Evolutionary conservation across 1,284 basidiomycete species (phyloP).

Genomic region (Thelephora terrestris): DNA sequence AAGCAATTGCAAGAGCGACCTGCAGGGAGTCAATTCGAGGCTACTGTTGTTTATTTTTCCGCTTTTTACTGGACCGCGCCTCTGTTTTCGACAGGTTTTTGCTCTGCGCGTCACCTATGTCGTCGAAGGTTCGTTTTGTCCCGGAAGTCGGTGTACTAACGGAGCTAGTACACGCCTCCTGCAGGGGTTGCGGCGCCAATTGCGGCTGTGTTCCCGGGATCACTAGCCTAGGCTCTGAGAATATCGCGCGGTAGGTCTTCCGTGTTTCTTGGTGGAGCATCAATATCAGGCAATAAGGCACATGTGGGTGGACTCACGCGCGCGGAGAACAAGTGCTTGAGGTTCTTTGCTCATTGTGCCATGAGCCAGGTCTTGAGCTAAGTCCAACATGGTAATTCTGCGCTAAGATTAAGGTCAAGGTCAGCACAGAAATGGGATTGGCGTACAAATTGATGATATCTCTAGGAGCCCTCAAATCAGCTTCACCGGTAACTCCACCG

Average conservation of each 20-base stretch:
- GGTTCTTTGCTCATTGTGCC: conserved; percentile 49
- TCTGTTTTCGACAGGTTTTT: no score
- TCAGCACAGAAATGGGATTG: conserved; percentile 16
- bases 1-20: no score
- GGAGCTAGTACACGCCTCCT: background rate
- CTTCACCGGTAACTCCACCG: conserved; percentile 45
- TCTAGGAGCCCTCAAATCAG: conserved; percentile 54
- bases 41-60: no score
- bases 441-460: conserved; percentile 65
- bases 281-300: conserved; percentile 1
- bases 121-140: background rate
- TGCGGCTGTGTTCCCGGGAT: conserved; percentile 27
- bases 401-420: conserved; percentile 1
- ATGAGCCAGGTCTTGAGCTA: conserved; percentile 57
- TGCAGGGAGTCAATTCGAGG: no score
- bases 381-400: conserved; percentile 51
- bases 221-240: conserved; percentile 60
- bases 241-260: conserved; percentile 54
- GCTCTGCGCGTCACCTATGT: background rate
- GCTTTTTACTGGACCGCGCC: no score
- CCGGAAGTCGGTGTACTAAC: background rate
- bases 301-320: conserved; percentile 41
- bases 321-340: conserved; percentile 57
- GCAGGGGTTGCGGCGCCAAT: background rate
- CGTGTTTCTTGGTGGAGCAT: conserved; percentile 32